Evolutionary conservation across 176 grass and related monocot species (phyloP).

Genomic region (Aegilops umbellulata): DNA sequence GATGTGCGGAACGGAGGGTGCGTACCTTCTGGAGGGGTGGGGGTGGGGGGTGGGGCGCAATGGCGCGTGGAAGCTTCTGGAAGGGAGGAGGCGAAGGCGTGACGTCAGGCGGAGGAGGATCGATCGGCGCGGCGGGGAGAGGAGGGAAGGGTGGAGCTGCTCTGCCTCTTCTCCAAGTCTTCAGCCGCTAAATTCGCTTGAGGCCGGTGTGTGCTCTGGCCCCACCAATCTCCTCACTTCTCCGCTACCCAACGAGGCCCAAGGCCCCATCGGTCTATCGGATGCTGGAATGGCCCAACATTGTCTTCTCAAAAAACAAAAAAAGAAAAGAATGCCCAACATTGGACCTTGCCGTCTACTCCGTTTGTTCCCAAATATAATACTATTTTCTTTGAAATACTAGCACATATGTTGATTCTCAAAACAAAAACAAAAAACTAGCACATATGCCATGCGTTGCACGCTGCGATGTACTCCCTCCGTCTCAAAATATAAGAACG

Average conservation of each 20-base stretch:
- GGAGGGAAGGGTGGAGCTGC: background rate
- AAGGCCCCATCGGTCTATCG: background rate
- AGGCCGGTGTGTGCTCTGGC: slow-evolving; percentile 18
- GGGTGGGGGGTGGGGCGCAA: background rate
- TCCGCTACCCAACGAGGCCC: background rate
- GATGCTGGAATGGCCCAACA: too few species aligned
- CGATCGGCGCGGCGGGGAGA: background rate
- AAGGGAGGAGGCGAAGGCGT: background rate
- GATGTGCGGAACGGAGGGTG: background rate
- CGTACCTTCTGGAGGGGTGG: slow-evolving; percentile 11
- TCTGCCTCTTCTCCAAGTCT: background rate
- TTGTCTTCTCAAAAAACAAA: too few species aligned
- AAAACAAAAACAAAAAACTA: too few species aligned
- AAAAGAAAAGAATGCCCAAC: too few species aligned
- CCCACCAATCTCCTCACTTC: slow-evolving; percentile 20
- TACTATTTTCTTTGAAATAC: too few species aligned
- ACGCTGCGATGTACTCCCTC: too few species aligned
- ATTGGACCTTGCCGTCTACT: too few species aligned
- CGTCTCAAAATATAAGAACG: too few species aligned
- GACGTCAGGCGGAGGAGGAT: background rate
- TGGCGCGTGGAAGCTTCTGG: slow-evolving; percentile 4
- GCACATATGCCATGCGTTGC: too few species aligned
- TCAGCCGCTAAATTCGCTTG: slow-evolving; percentile 12
- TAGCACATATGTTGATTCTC: too few species aligned
- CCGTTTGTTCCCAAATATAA: too few species aligned